Evolutionary conservation across 2,329 filamentous ascomycete genomes (phyloP).

Genomic region (Uncinocarpus reesii): DNA sequence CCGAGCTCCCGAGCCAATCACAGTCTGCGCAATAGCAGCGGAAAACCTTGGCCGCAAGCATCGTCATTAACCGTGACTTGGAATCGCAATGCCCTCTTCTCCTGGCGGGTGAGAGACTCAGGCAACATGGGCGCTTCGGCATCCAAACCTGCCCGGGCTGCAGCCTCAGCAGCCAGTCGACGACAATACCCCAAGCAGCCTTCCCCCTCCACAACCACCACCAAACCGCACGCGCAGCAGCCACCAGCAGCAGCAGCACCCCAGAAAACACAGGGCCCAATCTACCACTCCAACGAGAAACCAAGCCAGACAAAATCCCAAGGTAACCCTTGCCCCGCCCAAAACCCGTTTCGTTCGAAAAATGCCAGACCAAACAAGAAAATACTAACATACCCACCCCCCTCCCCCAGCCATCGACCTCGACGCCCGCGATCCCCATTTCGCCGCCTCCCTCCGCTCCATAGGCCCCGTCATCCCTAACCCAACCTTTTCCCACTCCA

Average conservation of each 20-base stretch:
- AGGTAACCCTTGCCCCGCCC: too few species aligned
- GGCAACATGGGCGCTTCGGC: constrained; percentile 47
- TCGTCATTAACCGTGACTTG: too few species aligned
- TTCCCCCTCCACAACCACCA: constrained; percentile 27
- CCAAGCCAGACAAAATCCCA: constrained; percentile 26
- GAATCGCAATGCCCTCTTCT: background rate
- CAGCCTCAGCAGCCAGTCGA: constrained; percentile 40
- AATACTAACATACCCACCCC: constrained; percentile 5
- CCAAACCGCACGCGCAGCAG: constrained; percentile 31
- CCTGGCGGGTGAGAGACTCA: background rate
- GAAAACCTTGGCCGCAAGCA: too few species aligned
- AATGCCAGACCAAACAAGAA: too few species aligned
- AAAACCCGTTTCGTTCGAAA: too few species aligned
- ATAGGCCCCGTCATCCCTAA: constrained; percentile 50
- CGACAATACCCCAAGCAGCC: constrained; percentile 48
- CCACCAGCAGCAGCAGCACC: too few species aligned
- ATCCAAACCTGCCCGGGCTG: constrained; percentile 40
- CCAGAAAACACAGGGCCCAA: constrained; percentile 20
- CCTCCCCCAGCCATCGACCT: constrained; percentile 44
- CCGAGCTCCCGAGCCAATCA: constrained; percentile 2
- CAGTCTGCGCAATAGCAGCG: background rate
- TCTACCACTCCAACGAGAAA: constrained; percentile 29
- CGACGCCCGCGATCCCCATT: constrained; percentile 53
- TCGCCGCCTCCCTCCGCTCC: constrained; percentile 67
- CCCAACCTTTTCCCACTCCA: constrained; percentile 47